These are phyloP conservation scores for Colletotrichum higginsianum DNA, from an alignment of 2,329 filamentous ascomycete species.

Conservation along the genomic window DNA sequence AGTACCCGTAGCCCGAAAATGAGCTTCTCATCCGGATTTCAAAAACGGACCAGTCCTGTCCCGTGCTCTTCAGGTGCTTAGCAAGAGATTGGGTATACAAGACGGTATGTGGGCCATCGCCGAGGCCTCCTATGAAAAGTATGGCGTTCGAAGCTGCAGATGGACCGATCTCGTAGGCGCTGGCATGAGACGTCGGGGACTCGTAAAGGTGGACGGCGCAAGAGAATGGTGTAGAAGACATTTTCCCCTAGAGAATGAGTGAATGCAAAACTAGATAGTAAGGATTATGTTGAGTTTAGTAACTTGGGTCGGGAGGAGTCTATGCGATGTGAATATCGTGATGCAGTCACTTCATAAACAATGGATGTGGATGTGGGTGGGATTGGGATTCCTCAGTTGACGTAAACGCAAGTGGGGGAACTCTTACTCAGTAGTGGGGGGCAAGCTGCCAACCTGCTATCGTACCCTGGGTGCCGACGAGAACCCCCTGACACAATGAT, in stretches of 20 bases:
- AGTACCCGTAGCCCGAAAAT: constrained; percentile 67
- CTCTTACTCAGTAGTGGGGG: neutral
- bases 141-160: constrained; percentile 68
- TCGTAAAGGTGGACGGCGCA: constrained; percentile 63
- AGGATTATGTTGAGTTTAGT: neutral
- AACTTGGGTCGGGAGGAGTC: neutral
- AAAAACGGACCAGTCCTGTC: constrained; percentile 67
- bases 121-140: constrained; percentile 79
- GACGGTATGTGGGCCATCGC: constrained; percentile 78
- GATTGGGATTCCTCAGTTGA: constrained; percentile 3
- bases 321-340: neutral
- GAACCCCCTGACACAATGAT: neutral
- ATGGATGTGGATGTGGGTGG: neutral
- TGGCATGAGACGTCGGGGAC: constrained; percentile 56
- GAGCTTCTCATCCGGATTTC: constrained; percentile 70
- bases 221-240: constrained; percentile 41
- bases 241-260: neutral
- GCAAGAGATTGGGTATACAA: constrained; percentile 68
- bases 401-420: constrained; percentile 9
- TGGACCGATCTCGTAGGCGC: constrained; percentile 64
- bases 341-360: neutral
- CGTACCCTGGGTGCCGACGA: neutral
- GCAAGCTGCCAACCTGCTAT: constrained; percentile 1
- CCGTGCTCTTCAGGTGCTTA: constrained; percentile 55
- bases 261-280: neutral